Percentiles rank a stretch among this genome's conserved stretches.
These are phyloP conservation scores for Botrytis sinoallii DNA, from an alignment of 2,329 filamentous ascomycete genomes.

Conservation along the genomic window DNA sequence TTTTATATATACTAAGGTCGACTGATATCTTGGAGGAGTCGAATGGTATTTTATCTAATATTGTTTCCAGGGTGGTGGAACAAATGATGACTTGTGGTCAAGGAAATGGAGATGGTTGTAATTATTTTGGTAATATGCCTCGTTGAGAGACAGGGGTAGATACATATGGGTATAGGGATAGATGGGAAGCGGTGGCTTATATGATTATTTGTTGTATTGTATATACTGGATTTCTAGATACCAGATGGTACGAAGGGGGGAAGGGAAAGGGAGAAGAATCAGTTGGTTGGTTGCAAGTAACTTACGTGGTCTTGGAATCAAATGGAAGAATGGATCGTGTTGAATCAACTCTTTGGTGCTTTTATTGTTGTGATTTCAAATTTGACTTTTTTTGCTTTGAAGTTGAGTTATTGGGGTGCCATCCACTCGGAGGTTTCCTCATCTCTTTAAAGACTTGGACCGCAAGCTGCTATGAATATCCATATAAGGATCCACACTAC, in stretches of 20 bases:
- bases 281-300: background rate
- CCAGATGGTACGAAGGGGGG: background rate
- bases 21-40: conserved; percentile 1
- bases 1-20: background rate
- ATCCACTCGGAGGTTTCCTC: no score
- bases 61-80: background rate
- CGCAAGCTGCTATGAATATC: no score
- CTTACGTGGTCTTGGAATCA: background rate
- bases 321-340: background rate
- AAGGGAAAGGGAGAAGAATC: background rate
- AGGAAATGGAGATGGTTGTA: conserved; percentile 3
- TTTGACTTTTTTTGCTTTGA: background rate
- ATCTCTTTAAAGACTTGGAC: no score
- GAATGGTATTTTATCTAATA: background rate
- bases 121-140: background rate
- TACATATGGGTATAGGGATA: background rate
- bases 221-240: conserved; percentile 12
- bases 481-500: no score
- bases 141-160: background rate
- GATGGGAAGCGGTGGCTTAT: background rate
- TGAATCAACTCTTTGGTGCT: background rate
- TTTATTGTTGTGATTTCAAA: background rate
- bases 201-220: conserved; percentile 7
- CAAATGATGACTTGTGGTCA: background rate
- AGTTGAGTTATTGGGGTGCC: background rate